Evolutionary conservation across 495 filamentous ascomycete species (phyloP), one percentile per base, ranked within the genome.

Genomic region (Talaromyces liani): DNA sequence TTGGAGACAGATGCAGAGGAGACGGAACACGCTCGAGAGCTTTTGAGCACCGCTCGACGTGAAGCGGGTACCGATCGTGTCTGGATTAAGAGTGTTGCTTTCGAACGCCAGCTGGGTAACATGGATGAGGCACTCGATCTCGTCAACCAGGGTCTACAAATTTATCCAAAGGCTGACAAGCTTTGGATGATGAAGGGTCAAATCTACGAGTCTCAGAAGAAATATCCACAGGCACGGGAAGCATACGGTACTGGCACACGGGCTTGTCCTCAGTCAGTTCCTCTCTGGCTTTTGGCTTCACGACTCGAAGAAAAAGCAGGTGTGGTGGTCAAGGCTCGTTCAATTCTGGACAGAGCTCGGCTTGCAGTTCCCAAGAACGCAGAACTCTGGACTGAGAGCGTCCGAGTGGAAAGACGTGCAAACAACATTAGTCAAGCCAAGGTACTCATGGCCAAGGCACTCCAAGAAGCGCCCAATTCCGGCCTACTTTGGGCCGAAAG

Each of bases 101-200:
- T 96, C 66, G 94, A 98, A 73, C 85, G 94, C 3, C 89, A 92
- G 68, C 79, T 91, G 14, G 88, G 88, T 39, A 87, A 94, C 66
- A 80, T 81, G 47, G 88, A 94, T 39, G 87, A 86, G 0, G 90
- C 93, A 0, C 80, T 99, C 3, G 87, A 96, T 66, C 85, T 98
- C 6, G 92, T 91, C 65, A 91, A 88, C 67, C 85, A 96, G 69
- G 95, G 88, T 29, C 80, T 99, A 0, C 87, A 91, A 61, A 79
- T 91, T n/a, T 98, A 94, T 74, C 93, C 95, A 10, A 84, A 85
- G 56, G 84, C 88, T 2, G 86, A 91, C 61, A 97, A 97, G 72
- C 83, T 99, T 10, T 96, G 92, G 88, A 97, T 97, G 91, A 91
- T 96, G 80, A 99, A 98, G 76, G 94, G 95, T 4, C 94, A 99